These are phyloP conservation scores for Dillenia suffruticosa DNA, from an alignment of 164 flowering plant genomes.

Conservation along the genomic window DNA sequence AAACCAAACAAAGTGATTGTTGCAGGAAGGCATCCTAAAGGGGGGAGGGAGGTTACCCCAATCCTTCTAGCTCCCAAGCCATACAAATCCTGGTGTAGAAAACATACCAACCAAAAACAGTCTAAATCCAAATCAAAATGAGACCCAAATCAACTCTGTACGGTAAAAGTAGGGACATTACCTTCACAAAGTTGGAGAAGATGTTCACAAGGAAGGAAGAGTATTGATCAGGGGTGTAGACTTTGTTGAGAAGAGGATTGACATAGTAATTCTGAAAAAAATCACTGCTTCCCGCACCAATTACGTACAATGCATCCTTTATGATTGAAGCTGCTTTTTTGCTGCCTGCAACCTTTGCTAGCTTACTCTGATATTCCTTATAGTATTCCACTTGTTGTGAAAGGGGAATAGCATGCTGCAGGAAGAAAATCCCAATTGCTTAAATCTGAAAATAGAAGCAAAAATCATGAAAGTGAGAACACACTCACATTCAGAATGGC, in stretches of 20 bases:
- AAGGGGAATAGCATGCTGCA: constrained; percentile 74
- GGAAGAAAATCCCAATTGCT: background rate
- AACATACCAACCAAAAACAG: background rate
- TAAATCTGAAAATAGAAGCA: background rate
- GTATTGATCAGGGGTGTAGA: constrained; percentile 66
- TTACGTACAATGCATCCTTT: constrained; percentile 55
- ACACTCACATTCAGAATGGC: constrained; percentile 56
- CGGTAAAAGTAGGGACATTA: constrained; percentile 9
- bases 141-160: background rate
- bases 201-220: constrained; percentile 40
- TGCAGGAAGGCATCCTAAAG: constrained; percentile 82
- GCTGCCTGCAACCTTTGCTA: constrained; percentile 59
- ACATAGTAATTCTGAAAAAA: constrained; percentile 83
- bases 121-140: background rate
- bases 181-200: constrained; percentile 66
- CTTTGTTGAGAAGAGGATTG: constrained; percentile 70
- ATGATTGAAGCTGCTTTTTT: constrained; percentile 59
- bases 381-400: constrained; percentile 65
- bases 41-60: constrained; percentile 87
- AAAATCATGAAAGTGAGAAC: background rate
- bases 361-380: constrained; percentile 78
- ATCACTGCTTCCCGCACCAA: constrained; percentile 74
- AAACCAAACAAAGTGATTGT: constrained; percentile 65
- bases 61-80: constrained; percentile 76
- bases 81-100: constrained; percentile 45